A percentile compares a stretch with the other conserved stretches of the same genome.
Evolutionary conservation across 2,329 filamentous ascomycete genomes (phyloP).

Genomic region (Akanthomyces muscarius): DNA sequence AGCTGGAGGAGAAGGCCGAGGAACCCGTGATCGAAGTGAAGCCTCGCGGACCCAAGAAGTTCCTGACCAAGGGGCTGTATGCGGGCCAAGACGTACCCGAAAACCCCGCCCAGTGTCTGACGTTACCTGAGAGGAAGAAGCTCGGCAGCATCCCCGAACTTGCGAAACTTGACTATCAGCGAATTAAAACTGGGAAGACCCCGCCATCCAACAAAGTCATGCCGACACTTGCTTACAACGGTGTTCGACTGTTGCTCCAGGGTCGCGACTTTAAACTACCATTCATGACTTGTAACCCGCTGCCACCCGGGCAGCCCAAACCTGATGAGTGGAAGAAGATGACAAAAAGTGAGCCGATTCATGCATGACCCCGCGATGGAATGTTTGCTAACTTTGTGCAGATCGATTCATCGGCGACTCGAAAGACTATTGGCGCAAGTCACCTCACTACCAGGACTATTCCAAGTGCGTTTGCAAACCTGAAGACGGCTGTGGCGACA

Average conservation of each 20-base stretch:
- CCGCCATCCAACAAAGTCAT: constrained; percentile 53
- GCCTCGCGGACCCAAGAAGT: constrained; percentile 63
- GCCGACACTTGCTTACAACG: constrained; percentile 75
- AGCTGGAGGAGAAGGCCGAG: constrained; percentile 28
- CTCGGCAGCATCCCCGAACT: constrained; percentile 46
- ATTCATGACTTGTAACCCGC: constrained; percentile 82
- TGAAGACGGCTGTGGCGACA: constrained; percentile 78
- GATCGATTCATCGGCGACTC: constrained; percentile 90
- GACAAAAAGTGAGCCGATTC: constrained; percentile 65
- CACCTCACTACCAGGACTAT: constrained; percentile 67
- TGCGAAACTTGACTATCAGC: not conserved
- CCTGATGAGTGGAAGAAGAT: constrained; percentile 90
- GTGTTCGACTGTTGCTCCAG: constrained; percentile 64
- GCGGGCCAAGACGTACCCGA: constrained; percentile 66
- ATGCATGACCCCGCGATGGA: not conserved
- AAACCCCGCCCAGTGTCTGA: constrained; percentile 47
- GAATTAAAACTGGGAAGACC: too few species aligned
- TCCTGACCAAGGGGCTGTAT: constrained; percentile 79
- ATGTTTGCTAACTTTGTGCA: constrained; percentile 37
- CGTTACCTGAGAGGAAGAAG: constrained; percentile 47
- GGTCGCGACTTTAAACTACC: constrained; percentile 84
- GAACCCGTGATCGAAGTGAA: constrained; percentile 36
- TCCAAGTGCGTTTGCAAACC: constrained; percentile 74
- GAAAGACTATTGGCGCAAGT: constrained; percentile 74
- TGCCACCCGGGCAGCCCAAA: constrained; percentile 81